A percentile compares a stretch with the other conserved stretches of the same genome.
phyloP scores from a whole-genome alignment of 2,329 filamentous ascomycete genomes.

The Didymella pinodella region DNA sequence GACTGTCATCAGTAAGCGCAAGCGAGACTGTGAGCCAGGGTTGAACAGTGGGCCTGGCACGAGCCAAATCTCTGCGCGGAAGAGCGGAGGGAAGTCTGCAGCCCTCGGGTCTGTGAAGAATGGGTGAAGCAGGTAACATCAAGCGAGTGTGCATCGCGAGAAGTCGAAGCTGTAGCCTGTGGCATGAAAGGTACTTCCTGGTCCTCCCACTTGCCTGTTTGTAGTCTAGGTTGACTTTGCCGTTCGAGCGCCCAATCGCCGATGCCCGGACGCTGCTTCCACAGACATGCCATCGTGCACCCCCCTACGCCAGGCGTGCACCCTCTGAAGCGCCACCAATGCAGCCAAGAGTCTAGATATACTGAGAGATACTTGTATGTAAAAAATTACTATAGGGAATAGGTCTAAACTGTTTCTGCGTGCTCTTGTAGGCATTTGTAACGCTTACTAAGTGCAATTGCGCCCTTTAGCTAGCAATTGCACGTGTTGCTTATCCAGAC shows the following conservation, averaged over 20 bases:
- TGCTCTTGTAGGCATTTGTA: too few relatives aligned
- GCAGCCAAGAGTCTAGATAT: too few relatives aligned
- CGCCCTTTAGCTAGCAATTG: too few relatives aligned
- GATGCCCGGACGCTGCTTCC: slow-evolving; percentile 7
- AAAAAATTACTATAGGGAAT: too few relatives aligned
- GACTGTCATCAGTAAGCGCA: slow-evolving; percentile 12
- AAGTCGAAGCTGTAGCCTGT: neutral
- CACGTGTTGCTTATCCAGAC: too few relatives aligned
- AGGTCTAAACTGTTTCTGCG: too few relatives aligned
- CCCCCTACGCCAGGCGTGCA: too few relatives aligned
- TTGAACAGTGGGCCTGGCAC: neutral
- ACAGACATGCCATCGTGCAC: too few relatives aligned
- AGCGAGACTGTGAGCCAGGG: slow-evolving; percentile 11
- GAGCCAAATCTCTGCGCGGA: neutral
- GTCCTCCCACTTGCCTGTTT: slow-evolving; percentile 3
- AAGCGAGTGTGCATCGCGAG: neutral
- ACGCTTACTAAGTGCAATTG: too few relatives aligned
- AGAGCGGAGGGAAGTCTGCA: neutral
- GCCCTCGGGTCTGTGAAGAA: neutral
- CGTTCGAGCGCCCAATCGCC: slow-evolving; percentile 6
- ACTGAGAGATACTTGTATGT: too few relatives aligned
- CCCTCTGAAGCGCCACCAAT: too few relatives aligned
- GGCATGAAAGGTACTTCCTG: slow-evolving; percentile 6
- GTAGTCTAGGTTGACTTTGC: slow-evolving; percentile 6
- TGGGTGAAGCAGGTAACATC: neutral